These are phyloP conservation scores for Didymella exigua DNA, from an alignment of 2,329 filamentous ascomycete genomes.

Conservation along the genomic window DNA sequence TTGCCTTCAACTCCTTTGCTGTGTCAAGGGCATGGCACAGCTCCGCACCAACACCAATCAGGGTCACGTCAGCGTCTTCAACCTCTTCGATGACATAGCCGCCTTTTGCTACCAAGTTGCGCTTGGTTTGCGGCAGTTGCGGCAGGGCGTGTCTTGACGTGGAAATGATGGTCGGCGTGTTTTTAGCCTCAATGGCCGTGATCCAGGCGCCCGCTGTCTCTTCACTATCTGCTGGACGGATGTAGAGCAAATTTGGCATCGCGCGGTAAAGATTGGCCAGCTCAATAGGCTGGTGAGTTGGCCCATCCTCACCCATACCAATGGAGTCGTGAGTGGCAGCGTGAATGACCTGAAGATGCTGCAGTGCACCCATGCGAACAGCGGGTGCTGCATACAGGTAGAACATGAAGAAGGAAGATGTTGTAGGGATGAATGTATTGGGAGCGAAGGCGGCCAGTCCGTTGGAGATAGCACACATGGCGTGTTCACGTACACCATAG, in stretches of 20 bases:
- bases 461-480: slow-evolving; percentile 52
- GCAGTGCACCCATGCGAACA: slow-evolving; percentile 65
- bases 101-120: slow-evolving; percentile 52
- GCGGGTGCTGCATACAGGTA: slow-evolving; percentile 64
- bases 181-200: slow-evolving; percentile 52
- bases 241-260: slow-evolving; percentile 67
- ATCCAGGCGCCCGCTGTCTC: slow-evolving; percentile 63
- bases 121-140: slow-evolving; percentile 49
- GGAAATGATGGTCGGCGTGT: slow-evolving; percentile 57
- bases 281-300: slow-evolving; percentile 67
- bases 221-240: slow-evolving; percentile 64
- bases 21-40: slow-evolving; percentile 55
- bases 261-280: slow-evolving; percentile 63
- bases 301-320: slow-evolving; percentile 65
- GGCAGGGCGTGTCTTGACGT: slow-evolving; percentile 54
- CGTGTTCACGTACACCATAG: slow-evolving; percentile 47
- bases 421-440: slow-evolving; percentile 52
- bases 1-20: slow-evolving; percentile 48
- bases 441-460: slow-evolving; percentile 62
- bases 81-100: slow-evolving; percentile 56
- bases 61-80: slow-evolving; percentile 54
- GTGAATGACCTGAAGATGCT: slow-evolving; percentile 63
- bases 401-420: slow-evolving; percentile 69
- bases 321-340: slow-evolving; percentile 64
- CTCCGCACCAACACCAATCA: slow-evolving; percentile 59